A percentile compares a stretch with the other conserved stretches of the same genome.
Conservation (phyloP, 2,329 filamentous ascomycete species). For the Neoarthrinium moseri region DNA sequence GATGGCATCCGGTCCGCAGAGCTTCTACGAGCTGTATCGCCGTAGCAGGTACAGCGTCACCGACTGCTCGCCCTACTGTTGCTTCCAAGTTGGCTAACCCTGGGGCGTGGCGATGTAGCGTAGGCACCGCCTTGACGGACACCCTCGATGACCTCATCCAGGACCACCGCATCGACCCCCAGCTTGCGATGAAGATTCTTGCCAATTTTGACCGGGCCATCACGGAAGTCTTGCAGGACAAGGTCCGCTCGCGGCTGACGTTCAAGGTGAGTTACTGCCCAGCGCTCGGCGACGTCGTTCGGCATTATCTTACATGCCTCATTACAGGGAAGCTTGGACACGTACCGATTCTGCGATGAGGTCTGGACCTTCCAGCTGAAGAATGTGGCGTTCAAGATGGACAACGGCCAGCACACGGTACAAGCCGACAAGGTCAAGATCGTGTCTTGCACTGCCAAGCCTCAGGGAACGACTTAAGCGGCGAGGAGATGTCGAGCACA, state of each 20-base stretch:
- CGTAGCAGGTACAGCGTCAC: constrained; percentile 77
- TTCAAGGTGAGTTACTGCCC: constrained; percentile 72
- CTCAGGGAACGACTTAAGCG: constrained; percentile 14
- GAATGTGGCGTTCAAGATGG: constrained; percentile 98
- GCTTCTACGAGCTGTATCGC: constrained; percentile 93
- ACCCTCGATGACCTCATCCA: constrained; percentile 96
- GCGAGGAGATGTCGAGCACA: not conserved
- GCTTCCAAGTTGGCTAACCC: constrained; percentile 18
- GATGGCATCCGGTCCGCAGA: constrained; percentile 47
- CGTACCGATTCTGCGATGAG: constrained; percentile 98
- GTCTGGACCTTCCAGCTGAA: constrained; percentile 99
- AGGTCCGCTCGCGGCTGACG: constrained; percentile 84
- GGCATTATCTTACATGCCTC: constrained; percentile 4
- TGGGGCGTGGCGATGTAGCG: constrained; percentile 53
- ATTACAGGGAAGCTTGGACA: constrained; percentile 85
- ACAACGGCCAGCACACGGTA: constrained; percentile 71
- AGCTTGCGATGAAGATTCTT: constrained; percentile 97
- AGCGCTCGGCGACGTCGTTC: not conserved
- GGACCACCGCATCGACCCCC: constrained; percentile 91
- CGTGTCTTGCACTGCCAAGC: constrained; percentile 93
- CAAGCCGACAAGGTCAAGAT: constrained; percentile 95
- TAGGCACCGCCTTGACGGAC: constrained; percentile 90
- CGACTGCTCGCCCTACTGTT: constrained; percentile 12
- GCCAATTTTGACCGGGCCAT: constrained; percentile 93
- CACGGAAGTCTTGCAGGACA: constrained; percentile 85